Conservation (phyloP, 768 basidiomycete species). For the Naganishia vaughanmartiniae region DNA sequence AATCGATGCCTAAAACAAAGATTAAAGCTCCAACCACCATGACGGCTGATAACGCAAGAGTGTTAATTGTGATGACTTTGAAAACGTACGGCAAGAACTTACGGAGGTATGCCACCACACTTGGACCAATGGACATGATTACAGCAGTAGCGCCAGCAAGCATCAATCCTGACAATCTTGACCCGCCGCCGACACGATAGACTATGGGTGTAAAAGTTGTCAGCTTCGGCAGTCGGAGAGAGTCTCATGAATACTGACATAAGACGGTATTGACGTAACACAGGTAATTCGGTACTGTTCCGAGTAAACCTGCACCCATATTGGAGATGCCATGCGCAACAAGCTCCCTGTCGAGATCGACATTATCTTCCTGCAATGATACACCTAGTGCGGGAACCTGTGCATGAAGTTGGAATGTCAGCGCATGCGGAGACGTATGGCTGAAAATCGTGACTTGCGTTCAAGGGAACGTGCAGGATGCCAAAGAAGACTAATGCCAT, state of each 20-base stretch:
- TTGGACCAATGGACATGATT: constrained; percentile 77
- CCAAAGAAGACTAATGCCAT: constrained; percentile 67
- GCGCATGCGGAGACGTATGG: neutral
- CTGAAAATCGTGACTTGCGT: constrained; percentile 37
- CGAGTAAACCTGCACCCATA: constrained; percentile 71
- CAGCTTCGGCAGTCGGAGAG: neutral
- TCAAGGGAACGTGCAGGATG: constrained; percentile 51
- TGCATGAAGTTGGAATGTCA: constrained; percentile 50
- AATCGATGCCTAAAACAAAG: constrained; percentile 88
- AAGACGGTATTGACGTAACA: constrained; percentile 61
- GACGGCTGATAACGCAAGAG: constrained; percentile 61
- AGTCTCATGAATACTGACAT: constrained; percentile 33
- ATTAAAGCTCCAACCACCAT: constrained; percentile 89
- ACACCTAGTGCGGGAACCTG: constrained; percentile 92
- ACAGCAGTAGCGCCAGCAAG: constrained; percentile 71
- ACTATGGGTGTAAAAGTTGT: constrained; percentile 57
- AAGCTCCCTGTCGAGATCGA: constrained; percentile 88
- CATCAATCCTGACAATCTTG: constrained; percentile 76
- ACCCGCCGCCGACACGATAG: constrained; percentile 88
- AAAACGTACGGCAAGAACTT: constrained; percentile 47
- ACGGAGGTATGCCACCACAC: constrained; percentile 90
- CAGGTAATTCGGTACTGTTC: constrained; percentile 74
- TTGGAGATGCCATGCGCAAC: constrained; percentile 92
- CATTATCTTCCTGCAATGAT: constrained; percentile 75
- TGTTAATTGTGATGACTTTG: neutral